Evolutionary conservation across 768 basidiomycete genomes (phyloP).

Genomic region (Suillus sp.): DNA sequence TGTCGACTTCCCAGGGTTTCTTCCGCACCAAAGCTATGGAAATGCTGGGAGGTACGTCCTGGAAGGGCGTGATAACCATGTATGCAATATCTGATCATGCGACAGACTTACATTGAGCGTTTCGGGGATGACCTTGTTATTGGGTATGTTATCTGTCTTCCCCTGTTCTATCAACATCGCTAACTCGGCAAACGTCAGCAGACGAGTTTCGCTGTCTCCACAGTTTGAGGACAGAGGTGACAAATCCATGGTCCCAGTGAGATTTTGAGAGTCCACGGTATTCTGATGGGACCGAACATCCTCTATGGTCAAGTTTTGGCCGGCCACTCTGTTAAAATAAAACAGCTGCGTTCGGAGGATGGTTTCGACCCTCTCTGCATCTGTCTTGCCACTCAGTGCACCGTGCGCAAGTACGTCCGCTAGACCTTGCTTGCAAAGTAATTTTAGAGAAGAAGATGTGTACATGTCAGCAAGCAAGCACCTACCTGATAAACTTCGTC

Average conservation of each 20-base stretch:
- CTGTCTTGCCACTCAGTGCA: slow-evolving; percentile 36
- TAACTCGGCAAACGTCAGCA: slow-evolving; percentile 67
- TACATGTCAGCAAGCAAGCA: background rate
- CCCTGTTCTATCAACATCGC: slow-evolving; percentile 73
- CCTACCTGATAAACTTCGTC: slow-evolving; percentile 64
- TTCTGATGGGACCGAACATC: slow-evolving; percentile 23
- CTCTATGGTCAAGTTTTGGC: slow-evolving; percentile 30
- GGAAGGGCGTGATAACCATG: slow-evolving; percentile 10
- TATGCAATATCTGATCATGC: slow-evolving; percentile 6
- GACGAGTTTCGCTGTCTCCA: slow-evolving; percentile 38
- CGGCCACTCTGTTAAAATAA: slow-evolving; percentile 65
- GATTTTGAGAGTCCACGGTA: slow-evolving; percentile 17
- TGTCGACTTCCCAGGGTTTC: slow-evolving; percentile 68
- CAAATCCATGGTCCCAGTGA: background rate
- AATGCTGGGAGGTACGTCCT: slow-evolving; percentile 60
- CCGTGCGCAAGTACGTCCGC: slow-evolving; percentile 53
- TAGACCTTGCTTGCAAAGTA: slow-evolving; percentile 60
- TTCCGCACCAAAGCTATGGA: slow-evolving; percentile 51
- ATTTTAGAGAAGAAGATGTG: slow-evolving; percentile 15
- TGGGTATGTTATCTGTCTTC: slow-evolving; percentile 71
- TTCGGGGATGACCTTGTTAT: slow-evolving; percentile 74
- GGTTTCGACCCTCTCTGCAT: slow-evolving; percentile 47
- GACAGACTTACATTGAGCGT: slow-evolving; percentile 55
- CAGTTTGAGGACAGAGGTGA: slow-evolving; percentile 14
- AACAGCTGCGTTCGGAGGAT: slow-evolving; percentile 61